phyloP scores from a whole-genome alignment of 1,284 basidiomycete species.

The Phylloboletellus chloephorus region DNA sequence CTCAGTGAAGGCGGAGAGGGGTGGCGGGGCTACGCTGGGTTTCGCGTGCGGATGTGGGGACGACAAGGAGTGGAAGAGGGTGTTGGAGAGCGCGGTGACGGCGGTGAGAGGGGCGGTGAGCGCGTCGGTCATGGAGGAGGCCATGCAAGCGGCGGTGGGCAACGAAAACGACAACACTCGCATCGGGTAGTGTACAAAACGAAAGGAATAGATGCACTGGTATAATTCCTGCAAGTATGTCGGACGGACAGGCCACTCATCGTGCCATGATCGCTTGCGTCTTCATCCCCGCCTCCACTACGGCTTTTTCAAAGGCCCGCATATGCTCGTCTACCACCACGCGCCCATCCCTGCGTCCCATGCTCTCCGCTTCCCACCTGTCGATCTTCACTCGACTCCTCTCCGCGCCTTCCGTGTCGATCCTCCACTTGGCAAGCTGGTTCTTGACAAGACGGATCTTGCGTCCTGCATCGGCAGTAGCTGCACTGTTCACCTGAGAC shows the following conservation, averaged over 20 bases:
- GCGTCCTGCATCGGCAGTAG: constrained; percentile 74
- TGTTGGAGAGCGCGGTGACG: constrained; percentile 59
- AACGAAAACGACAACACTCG: no score
- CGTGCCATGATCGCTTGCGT: constrained; percentile 71
- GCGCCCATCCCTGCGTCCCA: constrained; percentile 49
- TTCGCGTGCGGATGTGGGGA: constrained; percentile 45
- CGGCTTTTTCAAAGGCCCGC: constrained; percentile 61
- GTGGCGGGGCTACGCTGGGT: constrained; percentile 58
- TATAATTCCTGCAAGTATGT: constrained; percentile 16
- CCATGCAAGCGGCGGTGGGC: no score
- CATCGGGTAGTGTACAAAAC: constrained; percentile 22
- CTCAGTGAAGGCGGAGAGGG: constrained; percentile 52
- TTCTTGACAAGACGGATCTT: constrained; percentile 79
- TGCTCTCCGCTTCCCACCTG: constrained; percentile 62
- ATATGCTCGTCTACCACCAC: constrained; percentile 69
- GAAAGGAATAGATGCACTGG: constrained; percentile 17
- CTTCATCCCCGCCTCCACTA: constrained; percentile 64
- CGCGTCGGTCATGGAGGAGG: constrained; percentile 43
- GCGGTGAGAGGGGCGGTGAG: constrained; percentile 61
- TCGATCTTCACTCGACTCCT: constrained; percentile 67
- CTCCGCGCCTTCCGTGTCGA: constrained; percentile 77
- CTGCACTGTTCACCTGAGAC: constrained; percentile 76
- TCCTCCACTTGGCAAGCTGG: constrained; percentile 68
- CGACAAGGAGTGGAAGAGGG: constrained; percentile 66
- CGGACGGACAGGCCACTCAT: no score